Percentiles rank a stretch among this genome's conserved stretches.
phyloP scores from a whole-genome alignment of 1,139 yeast species.

The Tardiomyces blankii region DNA sequence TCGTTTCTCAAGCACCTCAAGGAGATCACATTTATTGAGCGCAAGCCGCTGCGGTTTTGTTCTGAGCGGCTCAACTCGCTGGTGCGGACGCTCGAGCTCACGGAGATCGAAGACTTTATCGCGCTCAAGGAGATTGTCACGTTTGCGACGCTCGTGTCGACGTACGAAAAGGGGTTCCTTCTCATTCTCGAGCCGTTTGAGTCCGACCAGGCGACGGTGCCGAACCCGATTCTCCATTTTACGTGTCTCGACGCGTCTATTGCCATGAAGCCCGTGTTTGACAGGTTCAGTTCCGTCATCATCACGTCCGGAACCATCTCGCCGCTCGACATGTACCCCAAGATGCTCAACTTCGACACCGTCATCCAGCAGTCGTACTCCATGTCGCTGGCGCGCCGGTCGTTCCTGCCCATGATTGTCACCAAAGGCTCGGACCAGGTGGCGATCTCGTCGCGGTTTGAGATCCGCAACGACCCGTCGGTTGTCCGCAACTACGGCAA shows the following conservation, averaged over 20 bases:
- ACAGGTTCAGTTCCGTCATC: constrained; percentile 83
- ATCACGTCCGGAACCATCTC: constrained; percentile 97
- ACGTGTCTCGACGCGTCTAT: constrained; percentile 96
- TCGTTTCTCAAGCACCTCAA: constrained; percentile 88
- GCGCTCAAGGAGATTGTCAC: constrained; percentile 94
- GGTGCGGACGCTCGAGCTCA: constrained; percentile 78
- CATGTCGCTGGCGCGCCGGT: constrained; percentile 87
- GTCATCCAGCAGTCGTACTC: constrained; percentile 91
- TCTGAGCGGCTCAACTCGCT: constrained; percentile 81
- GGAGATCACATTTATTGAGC: constrained; percentile 84
- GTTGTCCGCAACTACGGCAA: constrained; percentile 96
- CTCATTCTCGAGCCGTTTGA: constrained; percentile 92
- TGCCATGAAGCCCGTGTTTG: constrained; percentile 95
- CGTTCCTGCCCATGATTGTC: constrained; percentile 89
- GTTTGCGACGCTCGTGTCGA: constrained; percentile 90
- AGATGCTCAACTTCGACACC: constrained; percentile 90
- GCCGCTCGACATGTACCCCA: constrained; percentile 97
- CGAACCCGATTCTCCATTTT: constrained; percentile 91
- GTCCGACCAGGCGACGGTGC: constrained; percentile 94
- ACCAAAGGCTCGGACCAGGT: constrained; percentile 98
- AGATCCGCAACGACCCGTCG: constrained; percentile 94
- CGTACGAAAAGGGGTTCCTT: constrained; percentile 89
- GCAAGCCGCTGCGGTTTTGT: constrained; percentile 84
- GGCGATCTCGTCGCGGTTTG: constrained; percentile 90
- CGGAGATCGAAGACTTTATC: constrained; percentile 82